Percentiles rank a stretch among this genome's conserved stretches.
These are phyloP conservation scores for Heracleum sosnowskyi DNA, from an alignment of 129 eudicot species.

Conservation along the genomic window DNA sequence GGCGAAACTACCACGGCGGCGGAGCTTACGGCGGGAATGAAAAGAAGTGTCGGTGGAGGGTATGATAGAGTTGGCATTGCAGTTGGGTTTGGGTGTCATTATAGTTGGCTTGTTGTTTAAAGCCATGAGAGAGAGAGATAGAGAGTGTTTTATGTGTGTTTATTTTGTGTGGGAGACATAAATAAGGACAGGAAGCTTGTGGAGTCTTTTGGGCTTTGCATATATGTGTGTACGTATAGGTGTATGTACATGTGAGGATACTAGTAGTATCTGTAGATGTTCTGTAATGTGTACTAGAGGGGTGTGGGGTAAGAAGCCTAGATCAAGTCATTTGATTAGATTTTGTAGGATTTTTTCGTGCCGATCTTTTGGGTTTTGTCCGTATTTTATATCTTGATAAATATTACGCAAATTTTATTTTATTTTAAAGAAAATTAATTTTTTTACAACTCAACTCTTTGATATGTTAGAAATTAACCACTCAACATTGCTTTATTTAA, in stretches of 20 bases:
- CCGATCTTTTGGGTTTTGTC: background rate
- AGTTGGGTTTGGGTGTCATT: slow-evolving; percentile 3
- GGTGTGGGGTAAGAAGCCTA: background rate
- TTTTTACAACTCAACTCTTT: too few species aligned
- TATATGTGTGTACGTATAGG: background rate
- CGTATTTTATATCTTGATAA: too few species aligned
- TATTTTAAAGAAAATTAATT: too few species aligned
- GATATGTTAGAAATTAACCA: too few species aligned
- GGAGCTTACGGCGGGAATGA: slow-evolving; percentile 34
- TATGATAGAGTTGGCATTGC: background rate
- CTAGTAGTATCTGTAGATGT: background rate
- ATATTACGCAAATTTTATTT: background rate
- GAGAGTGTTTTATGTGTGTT: background rate
- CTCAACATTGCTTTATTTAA: too few species aligned
- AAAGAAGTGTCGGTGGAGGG: slow-evolving; percentile 11
- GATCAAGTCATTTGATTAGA: slow-evolving; percentile 2
- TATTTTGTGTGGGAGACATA: background rate
- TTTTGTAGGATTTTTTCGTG: background rate
- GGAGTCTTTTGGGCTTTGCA: background rate
- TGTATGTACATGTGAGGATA: background rate
- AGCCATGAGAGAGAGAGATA: background rate
- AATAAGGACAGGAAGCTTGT: slow-evolving; percentile 4
- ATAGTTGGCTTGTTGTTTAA: slow-evolving; percentile 9
- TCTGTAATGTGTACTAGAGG: background rate
- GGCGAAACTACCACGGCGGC: slow-evolving; percentile 30